Evolutionary conservation across 106 monocot species (phyloP).

Genomic region (Agapanthus africanus): DNA sequence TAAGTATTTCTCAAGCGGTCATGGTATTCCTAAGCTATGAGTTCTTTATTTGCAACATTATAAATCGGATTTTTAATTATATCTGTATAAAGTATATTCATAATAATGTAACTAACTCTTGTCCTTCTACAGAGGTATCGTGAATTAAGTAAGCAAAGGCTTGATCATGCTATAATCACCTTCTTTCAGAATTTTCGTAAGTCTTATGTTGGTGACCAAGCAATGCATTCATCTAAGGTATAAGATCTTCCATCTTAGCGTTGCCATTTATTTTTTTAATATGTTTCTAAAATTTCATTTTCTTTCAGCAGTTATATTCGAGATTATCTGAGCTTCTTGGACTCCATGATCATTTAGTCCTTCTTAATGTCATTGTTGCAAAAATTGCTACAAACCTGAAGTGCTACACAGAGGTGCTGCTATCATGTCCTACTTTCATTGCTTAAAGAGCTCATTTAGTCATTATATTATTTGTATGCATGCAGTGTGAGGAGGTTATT

Average conservation of each 20-base stretch:
- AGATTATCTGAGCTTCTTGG: slow-evolving; percentile 93
- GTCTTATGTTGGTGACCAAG: slow-evolving; percentile 98
- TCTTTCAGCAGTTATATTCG: slow-evolving; percentile 82
- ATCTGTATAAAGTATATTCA: not conserved
- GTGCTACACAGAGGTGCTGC: slow-evolving; percentile 78
- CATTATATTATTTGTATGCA: slow-evolving; percentile 9
- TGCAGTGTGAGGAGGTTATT: slow-evolving; percentile 92
- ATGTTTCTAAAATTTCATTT: not conserved
- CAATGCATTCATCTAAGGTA: slow-evolving; percentile 98
- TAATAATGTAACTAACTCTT: not conserved
- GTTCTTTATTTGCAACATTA: too few relatives aligned
- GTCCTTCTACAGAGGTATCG: slow-evolving; percentile 56
- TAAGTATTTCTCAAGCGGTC: too few relatives aligned
- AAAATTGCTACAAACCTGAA: slow-evolving; percentile 96
- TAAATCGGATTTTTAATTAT: too few relatives aligned
- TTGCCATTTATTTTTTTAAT: slow-evolving; percentile 8
- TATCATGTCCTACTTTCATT: slow-evolving; percentile 7
- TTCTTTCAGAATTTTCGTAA: slow-evolving; percentile 95
- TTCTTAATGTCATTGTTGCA: slow-evolving; percentile 90
- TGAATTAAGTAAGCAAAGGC: slow-evolving; percentile 93
- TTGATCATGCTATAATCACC: slow-evolving; percentile 81
- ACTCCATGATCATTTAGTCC: slow-evolving; percentile 87
- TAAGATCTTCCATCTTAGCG: not conserved
- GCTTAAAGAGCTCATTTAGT: slow-evolving; percentile 3
- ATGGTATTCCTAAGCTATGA: too few relatives aligned